Base-by-base conservation (phyloP, 1,284 basidiomycete genomes). In the Sporisorium iseilematis-ciliati region DNA sequence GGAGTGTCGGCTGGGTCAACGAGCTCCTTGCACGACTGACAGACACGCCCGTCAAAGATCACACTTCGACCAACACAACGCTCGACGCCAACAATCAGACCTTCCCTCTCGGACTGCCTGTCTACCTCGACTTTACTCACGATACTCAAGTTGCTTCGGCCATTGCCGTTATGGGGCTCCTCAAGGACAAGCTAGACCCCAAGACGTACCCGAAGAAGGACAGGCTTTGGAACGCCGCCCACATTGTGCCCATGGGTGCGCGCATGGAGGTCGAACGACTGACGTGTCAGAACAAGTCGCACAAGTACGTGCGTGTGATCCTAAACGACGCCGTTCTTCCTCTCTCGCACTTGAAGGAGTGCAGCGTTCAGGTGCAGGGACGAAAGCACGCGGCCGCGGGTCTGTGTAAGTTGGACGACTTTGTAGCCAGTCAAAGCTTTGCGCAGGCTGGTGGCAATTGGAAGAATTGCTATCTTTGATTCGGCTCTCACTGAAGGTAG, bases 1-100 rank as follows among this genome's bases (percentile, higher is more conserved):
- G 58, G 65, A 42, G 57, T 21, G 58, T 61, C 10, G 65, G 65
- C 3, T 67, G 65, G 65, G 65, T 67, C 33, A 67, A 61, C 48
- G 65, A 67, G 58, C 53, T 67, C 18, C 54, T 67, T 25, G 65
- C 57, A 11, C 57, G 65, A 33, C 53, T 67, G 6, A 67, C 65
- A 7, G 49, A 67, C 20, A 52, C 53, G 25, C 48, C 53, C 14
- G 57, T 67, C 41, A 46, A 42, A 3, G 57, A 67, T 20, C 48
- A 57, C 31, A 67, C 65, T 4, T 42, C 58, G 18, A 67, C 65
- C 48, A 67, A 67, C 49, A 52, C 29, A 2, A 61, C 65, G 14
- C 52, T 67, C 20, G 58, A 67, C 31, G 53, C 57, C n/a, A 50
- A 55, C 46, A 26, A n/a, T 1, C 12, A n/a, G 25, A 55, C 51